Conservation (phyloP, 768 basidiomycete species). For the Xanthoconium purpureum region DNA sequence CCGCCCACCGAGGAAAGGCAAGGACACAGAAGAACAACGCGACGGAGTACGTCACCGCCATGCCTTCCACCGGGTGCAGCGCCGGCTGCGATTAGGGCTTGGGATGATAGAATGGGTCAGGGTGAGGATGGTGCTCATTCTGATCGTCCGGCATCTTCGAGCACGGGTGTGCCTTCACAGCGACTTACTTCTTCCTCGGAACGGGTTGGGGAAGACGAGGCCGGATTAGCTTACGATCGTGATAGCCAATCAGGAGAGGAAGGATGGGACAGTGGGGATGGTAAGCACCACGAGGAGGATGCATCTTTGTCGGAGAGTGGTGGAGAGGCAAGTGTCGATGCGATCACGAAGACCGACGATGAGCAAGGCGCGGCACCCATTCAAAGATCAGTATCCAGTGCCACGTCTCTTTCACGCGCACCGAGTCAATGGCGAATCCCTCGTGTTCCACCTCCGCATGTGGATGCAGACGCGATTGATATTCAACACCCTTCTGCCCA, state of each 20-base stretch:
- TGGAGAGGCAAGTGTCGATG: conserved; percentile 6
- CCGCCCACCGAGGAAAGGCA: conserved; percentile 13
- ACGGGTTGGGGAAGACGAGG: conserved; percentile 29
- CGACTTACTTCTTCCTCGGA: conserved; percentile 33
- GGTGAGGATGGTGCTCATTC: conserved; percentile 31
- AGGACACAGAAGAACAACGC: conserved; percentile 22
- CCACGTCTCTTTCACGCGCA: conserved; percentile 10
- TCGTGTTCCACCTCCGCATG: conserved; percentile 39
- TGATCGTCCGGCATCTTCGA: conserved; percentile 31
- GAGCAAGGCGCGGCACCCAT: conserved; percentile 1
- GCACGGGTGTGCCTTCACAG: conserved; percentile 34
- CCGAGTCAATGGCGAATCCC: conserved; percentile 28
- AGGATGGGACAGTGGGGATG: neutral
- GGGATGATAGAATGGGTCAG: conserved; percentile 35
- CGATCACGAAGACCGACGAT: neutral
- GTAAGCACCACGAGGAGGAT: conserved; percentile 17
- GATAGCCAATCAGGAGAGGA: conserved; percentile 11
- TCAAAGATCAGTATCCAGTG: conserved; percentile 10
- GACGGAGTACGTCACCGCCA: conserved; percentile 36
- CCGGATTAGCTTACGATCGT: conserved; percentile 26
- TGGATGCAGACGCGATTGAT: conserved; percentile 25
- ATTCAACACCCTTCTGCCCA: neutral
- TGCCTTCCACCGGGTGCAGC: conserved; percentile 45
- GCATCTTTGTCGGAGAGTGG: conserved; percentile 8
- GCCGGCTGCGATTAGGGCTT: conserved; percentile 35